A percentile compares a stretch with the other conserved stretches of the same genome.
These are phyloP conservation scores for Ceratocystis variospora DNA, from an alignment of 2,329 filamentous ascomycete species.

Conservation along the genomic window DNA sequence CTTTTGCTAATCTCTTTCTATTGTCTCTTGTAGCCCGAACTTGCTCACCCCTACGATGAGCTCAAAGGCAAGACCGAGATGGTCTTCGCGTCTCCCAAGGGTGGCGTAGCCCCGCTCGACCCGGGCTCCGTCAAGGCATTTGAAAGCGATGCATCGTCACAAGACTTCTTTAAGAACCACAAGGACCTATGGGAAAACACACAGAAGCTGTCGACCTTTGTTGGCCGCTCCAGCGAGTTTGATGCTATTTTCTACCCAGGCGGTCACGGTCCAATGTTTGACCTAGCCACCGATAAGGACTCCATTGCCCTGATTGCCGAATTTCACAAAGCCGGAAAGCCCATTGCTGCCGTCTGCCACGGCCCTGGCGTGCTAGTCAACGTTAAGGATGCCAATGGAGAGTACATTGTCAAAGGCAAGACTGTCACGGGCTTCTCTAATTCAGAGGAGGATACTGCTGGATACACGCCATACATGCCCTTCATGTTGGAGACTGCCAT, in stretches of 20 bases:
- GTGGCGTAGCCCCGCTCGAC: slow-evolving; percentile 49
- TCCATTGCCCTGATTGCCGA: slow-evolving; percentile 47
- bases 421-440: slow-evolving; percentile 50
- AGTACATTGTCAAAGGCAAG: slow-evolving; percentile 41
- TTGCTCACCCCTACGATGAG: slow-evolving; percentile 50
- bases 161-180: slow-evolving; percentile 43
- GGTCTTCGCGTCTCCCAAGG: slow-evolving; percentile 47
- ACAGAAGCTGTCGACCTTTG: slow-evolving; percentile 39
- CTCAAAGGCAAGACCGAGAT: slow-evolving; percentile 41
- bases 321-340: slow-evolving; percentile 47
- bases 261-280: slow-evolving; percentile 53
- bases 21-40: slow-evolving; percentile 36
- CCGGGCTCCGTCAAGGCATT: slow-evolving; percentile 41
- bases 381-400: slow-evolving; percentile 38
- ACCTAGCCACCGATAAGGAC: slow-evolving; percentile 43
- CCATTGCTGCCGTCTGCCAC: slow-evolving; percentile 55
- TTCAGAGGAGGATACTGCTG: slow-evolving; percentile 37
- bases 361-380: slow-evolving; percentile 49
- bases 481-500: slow-evolving; percentile 45
- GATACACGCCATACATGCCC: slow-evolving; percentile 41
- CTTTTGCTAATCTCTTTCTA: not conserved
- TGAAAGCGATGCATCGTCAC: slow-evolving; percentile 38
- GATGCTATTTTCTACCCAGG: slow-evolving; percentile 48
- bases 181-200: slow-evolving; percentile 51
- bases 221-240: slow-evolving; percentile 45